Percentiles rank a stretch among this genome's conserved stretches.
phyloP scores from a whole-genome alignment of 2,329 filamentous ascomycete species.

The Fusarium tupiense region DNA sequence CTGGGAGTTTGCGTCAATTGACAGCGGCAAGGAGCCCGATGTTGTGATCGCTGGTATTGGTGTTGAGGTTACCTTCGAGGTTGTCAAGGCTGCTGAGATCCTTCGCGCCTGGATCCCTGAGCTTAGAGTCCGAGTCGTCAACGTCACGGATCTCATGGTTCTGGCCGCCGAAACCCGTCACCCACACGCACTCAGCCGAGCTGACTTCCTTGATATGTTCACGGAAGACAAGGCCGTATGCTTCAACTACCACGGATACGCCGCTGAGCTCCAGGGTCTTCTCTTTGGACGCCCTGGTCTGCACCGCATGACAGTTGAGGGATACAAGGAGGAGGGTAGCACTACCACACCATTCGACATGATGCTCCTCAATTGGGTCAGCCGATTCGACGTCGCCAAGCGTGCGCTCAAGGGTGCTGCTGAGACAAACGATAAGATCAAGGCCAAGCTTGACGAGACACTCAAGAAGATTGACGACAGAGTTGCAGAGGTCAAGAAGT shows the following conservation, averaged over 20 bases:
- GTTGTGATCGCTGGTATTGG: constrained; percentile 73
- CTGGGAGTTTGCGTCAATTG: constrained; percentile 70
- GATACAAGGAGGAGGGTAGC: constrained; percentile 72
- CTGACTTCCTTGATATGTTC: constrained; percentile 66
- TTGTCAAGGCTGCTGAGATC: constrained; percentile 68
- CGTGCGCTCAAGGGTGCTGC: constrained; percentile 61
- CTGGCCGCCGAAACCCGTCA: constrained; percentile 64
- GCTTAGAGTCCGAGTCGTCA: constrained; percentile 68
- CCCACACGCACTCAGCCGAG: constrained; percentile 64
- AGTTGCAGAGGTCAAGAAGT: constrained; percentile 60
- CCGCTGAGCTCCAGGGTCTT: constrained; percentile 67
- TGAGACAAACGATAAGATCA: constrained; percentile 58
- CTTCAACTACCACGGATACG: constrained; percentile 76
- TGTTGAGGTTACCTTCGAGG: constrained; percentile 72
- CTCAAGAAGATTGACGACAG: constrained; percentile 58
- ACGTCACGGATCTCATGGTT: constrained; percentile 74
- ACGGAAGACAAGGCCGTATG: constrained; percentile 64
- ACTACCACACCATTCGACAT: constrained; percentile 77
- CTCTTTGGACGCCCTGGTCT: constrained; percentile 66
- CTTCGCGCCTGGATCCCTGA: constrained; percentile 60
- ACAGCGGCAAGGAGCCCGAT: constrained; percentile 65
- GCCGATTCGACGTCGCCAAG: constrained; percentile 67
- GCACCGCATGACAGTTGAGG: constrained; percentile 64
- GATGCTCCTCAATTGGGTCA: constrained; percentile 71
- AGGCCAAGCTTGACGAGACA: constrained; percentile 55